Evolutionary conservation across 140 eudicot genomes (phyloP).

Genomic region (Flaveria floridana): DNA sequence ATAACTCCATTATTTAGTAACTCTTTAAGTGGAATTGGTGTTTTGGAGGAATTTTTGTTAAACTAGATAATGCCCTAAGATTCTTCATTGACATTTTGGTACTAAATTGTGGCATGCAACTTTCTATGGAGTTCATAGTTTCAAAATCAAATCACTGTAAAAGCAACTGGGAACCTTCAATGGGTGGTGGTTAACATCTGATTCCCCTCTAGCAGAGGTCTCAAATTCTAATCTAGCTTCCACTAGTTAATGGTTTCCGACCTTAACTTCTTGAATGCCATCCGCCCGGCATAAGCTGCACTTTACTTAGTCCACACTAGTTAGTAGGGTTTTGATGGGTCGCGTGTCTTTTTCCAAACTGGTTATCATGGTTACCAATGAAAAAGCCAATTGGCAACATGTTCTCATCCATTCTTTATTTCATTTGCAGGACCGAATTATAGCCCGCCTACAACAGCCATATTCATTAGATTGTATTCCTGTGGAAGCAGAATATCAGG

Average conservation of each 20-base stretch:
- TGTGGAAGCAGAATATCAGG: conserved; percentile 99
- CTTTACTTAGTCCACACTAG: background rate
- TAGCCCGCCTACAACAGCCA: conserved; percentile 98
- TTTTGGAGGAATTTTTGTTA: too few relatives aligned
- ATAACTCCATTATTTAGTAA: background rate
- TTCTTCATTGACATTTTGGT: background rate
- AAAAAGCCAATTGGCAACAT: background rate
- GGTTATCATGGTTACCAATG: background rate
- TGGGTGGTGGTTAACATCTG: background rate
- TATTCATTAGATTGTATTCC: conserved; percentile 98
- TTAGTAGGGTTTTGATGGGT: background rate
- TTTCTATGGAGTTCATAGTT: background rate
- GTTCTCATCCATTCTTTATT: conserved; percentile 21
- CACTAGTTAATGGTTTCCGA: too few relatives aligned
- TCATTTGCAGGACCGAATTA: conserved; percentile 79
- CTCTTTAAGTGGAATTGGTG: background rate
- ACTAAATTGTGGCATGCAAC: background rate
- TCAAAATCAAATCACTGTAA: background rate
- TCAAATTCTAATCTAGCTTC: too few relatives aligned
- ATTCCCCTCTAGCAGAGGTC: too few relatives aligned
- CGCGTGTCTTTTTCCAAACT: background rate
- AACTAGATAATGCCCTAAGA: too few relatives aligned
- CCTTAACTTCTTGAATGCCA: too few relatives aligned
- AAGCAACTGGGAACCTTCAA: background rate
- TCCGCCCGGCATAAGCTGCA: background rate